phyloP scores from a whole-genome alignment of 1,139 yeast genomes.

The Suhomyces guaymorum region DNA sequence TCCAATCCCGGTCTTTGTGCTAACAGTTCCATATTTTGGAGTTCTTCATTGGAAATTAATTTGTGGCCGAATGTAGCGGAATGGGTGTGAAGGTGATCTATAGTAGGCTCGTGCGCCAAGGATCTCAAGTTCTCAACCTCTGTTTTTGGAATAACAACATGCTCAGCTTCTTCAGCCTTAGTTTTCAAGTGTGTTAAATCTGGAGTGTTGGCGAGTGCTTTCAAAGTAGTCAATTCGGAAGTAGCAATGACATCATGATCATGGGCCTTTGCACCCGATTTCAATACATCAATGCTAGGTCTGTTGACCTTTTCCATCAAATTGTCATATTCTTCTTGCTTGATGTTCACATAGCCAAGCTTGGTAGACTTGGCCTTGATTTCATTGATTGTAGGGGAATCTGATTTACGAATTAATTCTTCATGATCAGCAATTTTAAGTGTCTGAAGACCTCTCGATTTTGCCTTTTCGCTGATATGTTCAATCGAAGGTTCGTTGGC shows the following conservation, averaged over 20 bases:
- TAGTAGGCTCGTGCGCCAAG: constrained; percentile 21
- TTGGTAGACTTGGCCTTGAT: constrained; percentile 33
- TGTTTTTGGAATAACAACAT: neutral
- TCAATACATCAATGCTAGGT: constrained; percentile 25
- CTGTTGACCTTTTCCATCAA: constrained; percentile 11
- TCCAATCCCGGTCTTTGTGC: too few species aligned
- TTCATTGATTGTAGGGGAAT: constrained; percentile 27
- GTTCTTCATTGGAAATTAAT: too few species aligned
- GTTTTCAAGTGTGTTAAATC: constrained; percentile 20
- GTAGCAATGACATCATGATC: constrained; percentile 21
- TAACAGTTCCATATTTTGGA: too few species aligned
- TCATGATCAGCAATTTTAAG: constrained; percentile 22
- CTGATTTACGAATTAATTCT: constrained; percentile 14
- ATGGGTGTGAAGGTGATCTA: too few species aligned
- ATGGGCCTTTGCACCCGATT: constrained; percentile 17
- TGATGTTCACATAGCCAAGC: constrained; percentile 23
- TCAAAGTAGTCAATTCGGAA: constrained; percentile 9
- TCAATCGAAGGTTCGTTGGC: constrained; percentile 34
- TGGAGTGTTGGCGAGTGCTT: constrained; percentile 21
- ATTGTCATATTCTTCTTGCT: constrained; percentile 9
- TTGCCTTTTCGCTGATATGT: constrained; percentile 18
- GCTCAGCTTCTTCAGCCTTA: constrained; percentile 15
- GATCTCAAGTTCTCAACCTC: constrained; percentile 19
- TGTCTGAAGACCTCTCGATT: constrained; percentile 10
- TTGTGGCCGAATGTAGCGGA: too few species aligned